A percentile compares a stretch with the other conserved stretches of the same genome.
These are phyloP conservation scores for Wickerhamomyces rabaulensis DNA, from an alignment of 805 yeast species.

Conservation along the genomic window DNA sequence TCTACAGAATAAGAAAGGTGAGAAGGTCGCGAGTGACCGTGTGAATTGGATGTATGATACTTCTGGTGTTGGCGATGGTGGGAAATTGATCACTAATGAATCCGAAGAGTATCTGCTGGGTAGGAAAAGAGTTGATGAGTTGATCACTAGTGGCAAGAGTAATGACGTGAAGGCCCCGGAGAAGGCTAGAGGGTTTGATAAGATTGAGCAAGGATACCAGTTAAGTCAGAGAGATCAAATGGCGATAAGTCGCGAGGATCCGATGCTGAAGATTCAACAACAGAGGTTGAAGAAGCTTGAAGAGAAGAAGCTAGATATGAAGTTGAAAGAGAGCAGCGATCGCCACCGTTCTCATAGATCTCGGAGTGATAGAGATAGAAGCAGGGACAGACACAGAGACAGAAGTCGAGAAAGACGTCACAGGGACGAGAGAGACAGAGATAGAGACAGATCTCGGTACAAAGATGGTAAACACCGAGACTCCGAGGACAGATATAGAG, in stretches of 20 bases:
- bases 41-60: constrained; percentile 87
- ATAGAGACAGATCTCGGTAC: constrained; percentile 4
- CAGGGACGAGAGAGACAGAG: constrained; percentile 2
- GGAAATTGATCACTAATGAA: constrained; percentile 23
- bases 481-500: background rate
- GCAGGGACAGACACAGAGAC: constrained; percentile 6
- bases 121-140: constrained; percentile 38
- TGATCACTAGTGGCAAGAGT: constrained; percentile 22
- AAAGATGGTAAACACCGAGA: constrained; percentile 2
- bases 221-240: constrained; percentile 17
- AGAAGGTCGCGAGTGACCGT: constrained; percentile 37
- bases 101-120: constrained; percentile 55
- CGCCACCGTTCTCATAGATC: constrained; percentile 10
- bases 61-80: constrained; percentile 27
- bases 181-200: constrained; percentile 23
- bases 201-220: constrained; percentile 3
- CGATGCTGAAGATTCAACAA: constrained; percentile 38
- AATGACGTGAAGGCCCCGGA: constrained; percentile 7
- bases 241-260: constrained; percentile 38
- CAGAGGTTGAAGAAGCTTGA: constrained; percentile 18
- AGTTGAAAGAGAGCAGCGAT: constrained; percentile 18
- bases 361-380: constrained; percentile 9
- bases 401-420: constrained; percentile 6
- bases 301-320: constrained; percentile 8
- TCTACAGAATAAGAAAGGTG: constrained; percentile 38